Percentiles rank a stretch among this genome's conserved stretches.
These are phyloP conservation scores for apple (Malus domestica) DNA, from an alignment of 306 rosid genomes.

Conservation along the genomic window DNA sequence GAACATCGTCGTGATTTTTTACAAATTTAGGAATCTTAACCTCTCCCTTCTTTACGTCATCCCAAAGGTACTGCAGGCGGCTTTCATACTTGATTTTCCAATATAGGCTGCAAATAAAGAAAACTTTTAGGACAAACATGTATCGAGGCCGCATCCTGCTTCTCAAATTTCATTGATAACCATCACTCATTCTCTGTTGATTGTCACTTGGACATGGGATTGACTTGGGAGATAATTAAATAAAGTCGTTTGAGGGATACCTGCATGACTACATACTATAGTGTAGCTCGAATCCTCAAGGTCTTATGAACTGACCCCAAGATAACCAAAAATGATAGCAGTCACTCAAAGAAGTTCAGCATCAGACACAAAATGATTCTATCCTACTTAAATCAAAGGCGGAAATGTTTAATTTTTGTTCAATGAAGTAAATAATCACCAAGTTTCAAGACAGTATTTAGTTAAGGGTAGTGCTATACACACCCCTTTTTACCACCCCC, in stretches of 20 bases:
- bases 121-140: not conserved
- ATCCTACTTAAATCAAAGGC: not conserved
- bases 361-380: not conserved
- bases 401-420: not conserved
- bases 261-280: not conserved
- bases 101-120: conserved; percentile 48
- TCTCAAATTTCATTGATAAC: not conserved
- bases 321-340: not conserved
- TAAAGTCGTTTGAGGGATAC: not conserved
- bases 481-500: no score
- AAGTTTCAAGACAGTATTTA: not conserved
- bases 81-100: conserved; percentile 87
- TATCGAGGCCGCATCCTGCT: not conserved
- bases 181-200: not conserved
- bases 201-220: not conserved
- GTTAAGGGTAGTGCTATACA: no score
- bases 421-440: not conserved
- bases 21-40: conserved; percentile 82
- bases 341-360: not conserved
- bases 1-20: conserved; percentile 63
- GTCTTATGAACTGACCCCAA: not conserved
- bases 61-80: conserved; percentile 95
- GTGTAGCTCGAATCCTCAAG: not conserved
- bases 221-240: not conserved
- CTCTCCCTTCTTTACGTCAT: conserved; percentile 74